Evolutionary conservation across 106 monocot genomes (phyloP).

Genomic region (Narthecium ossifragum): DNA sequence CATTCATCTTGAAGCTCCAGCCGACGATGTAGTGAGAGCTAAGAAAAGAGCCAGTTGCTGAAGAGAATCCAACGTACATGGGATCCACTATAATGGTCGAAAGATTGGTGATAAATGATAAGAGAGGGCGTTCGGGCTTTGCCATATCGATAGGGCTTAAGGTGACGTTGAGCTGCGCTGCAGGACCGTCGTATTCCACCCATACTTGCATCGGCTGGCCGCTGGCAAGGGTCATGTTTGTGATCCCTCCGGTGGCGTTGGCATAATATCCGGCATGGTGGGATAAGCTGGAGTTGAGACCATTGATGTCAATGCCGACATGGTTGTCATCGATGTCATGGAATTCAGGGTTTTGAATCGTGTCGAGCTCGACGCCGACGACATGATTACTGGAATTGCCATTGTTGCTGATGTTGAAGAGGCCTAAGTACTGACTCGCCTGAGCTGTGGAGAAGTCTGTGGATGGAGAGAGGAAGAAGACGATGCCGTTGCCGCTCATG

Average conservation of each 20-base stretch:
- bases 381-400: not conserved
- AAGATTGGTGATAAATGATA: constrained; percentile 9
- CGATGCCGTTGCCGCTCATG: not conserved
- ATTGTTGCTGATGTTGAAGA: constrained; percentile 3
- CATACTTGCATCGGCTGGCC: constrained; percentile 19
- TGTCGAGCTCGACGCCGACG: constrained; percentile 1
- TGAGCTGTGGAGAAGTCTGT: not conserved
- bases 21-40: constrained; percentile 14
- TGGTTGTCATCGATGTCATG: not conserved
- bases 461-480: constrained; percentile 6
- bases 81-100: constrained; percentile 6
- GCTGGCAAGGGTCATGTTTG: constrained; percentile 1
- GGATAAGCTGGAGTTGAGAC: not conserved
- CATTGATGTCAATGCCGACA: not conserved
- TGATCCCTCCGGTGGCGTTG: not conserved
- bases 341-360: not conserved
- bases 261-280: not conserved
- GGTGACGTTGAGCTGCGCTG: constrained; percentile 8
- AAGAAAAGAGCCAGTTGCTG: not conserved
- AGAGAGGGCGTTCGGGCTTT: constrained; percentile 13
- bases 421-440: not conserved
- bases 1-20: constrained; percentile 18
- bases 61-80: constrained; percentile 24
- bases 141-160: not conserved
- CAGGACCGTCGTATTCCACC: constrained; percentile 14